Base-by-base conservation (phyloP, 345 rosid genomes). In the Geranium brycei region DNA sequence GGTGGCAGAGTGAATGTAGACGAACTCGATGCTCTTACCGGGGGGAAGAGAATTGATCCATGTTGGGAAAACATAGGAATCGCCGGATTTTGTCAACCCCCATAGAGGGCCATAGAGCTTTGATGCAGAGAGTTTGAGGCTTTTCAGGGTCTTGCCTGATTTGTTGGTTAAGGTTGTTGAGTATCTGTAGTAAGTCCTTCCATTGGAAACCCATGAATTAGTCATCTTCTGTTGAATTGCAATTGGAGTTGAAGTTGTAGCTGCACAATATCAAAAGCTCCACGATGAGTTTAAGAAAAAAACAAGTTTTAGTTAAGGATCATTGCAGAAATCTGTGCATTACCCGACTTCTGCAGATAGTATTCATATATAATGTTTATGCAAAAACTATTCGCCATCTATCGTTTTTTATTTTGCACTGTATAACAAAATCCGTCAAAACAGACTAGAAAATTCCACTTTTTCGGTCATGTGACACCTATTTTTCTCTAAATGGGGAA, bases 51-150 rank as follows among this genome's bases (percentile, higher is more conserved):
- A 76, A 59, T 70, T 76, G 55, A 93, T 70, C 99, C 97, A 93
- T 16, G 85, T 70, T 2, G 97, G 99, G 56, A 90, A 81, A 59
- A 75, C 76, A 28, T 86, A 93, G 4, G 82, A 83, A 66, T 76
- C 69, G 38, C 83, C 87, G 1, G 73, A 51, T 66, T 84, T 82
- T 0, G 75, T 73, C 56, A 93, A 79, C 67, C 99, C 99, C 99
- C 99, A 93, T 13, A 93, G 38, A 4, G 99, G 97, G 73, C 97
- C 99, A 41, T 89, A 90, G 58, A 90, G 95, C 72, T 88, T 83
- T 41, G 87, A 75, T 55, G 89, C 82, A 1, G 87, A 82, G 60
- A 93, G 81, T 71, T 83, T 80, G 64, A 93, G 83, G 69, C 77
- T 72, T 73, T 77, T 83, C 47, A 93, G 56, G 19, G 85, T 66